Evolutionary conservation across 2,329 filamentous ascomycete species (phyloP).

Genomic region (Arachnomyces sp.): DNA sequence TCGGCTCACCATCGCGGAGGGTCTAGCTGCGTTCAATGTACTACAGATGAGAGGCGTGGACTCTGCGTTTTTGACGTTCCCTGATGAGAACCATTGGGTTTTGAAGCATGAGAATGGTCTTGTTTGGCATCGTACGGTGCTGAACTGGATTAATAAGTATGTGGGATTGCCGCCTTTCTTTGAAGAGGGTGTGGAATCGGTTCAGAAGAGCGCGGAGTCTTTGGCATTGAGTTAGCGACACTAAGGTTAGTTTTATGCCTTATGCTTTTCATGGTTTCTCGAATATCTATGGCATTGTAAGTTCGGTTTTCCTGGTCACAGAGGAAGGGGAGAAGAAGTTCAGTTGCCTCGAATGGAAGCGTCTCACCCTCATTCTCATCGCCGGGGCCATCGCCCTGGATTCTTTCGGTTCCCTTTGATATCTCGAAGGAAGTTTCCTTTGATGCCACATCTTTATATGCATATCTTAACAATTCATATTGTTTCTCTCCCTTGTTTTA

Average conservation of each 20-base stretch:
- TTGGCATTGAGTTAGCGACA: no score
- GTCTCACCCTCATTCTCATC: conserved; percentile 39
- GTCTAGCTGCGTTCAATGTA: conserved; percentile 76
- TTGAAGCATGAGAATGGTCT: conserved; percentile 85
- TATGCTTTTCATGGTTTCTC: no score
- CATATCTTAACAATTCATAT: no score
- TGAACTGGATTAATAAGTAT: conserved; percentile 64
- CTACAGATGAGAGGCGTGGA: conserved; percentile 67
- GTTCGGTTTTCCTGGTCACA: no score
- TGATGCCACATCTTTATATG: no score
- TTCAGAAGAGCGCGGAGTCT: background rate
- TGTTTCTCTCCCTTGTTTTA: no score
- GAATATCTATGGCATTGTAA: no score
- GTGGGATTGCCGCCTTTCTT: conserved; percentile 43
- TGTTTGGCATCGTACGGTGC: conserved; percentile 79
- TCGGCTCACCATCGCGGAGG: conserved; percentile 74
- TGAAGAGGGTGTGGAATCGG: conserved; percentile 19
- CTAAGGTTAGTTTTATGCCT: no score
- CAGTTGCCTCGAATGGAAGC: no score
- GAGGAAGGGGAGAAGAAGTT: no score
- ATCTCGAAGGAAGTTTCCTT: no score
- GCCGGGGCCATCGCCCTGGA: conserved; percentile 52
- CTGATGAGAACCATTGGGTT: conserved; percentile 76
- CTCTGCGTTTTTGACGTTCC: conserved; percentile 72
- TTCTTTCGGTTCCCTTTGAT: no score